These are phyloP conservation scores for Urtica urens DNA, from an alignment of 306 rosid species.

Conservation along the genomic window DNA sequence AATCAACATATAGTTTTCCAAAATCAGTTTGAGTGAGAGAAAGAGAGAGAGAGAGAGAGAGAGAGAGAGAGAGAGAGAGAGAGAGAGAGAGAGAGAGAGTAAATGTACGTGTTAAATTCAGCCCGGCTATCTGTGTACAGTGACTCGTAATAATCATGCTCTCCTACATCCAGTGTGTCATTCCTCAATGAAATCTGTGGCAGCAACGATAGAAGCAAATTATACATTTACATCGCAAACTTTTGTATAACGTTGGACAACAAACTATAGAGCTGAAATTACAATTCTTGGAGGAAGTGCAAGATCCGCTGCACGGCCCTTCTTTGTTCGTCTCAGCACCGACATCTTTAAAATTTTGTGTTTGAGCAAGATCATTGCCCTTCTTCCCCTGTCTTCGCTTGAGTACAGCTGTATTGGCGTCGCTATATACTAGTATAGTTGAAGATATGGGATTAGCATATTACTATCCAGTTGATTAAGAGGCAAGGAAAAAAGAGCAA, in stretches of 20 bases:
- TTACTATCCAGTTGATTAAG: background rate
- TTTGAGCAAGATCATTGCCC: slow-evolving; percentile 77
- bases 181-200: slow-evolving; percentile 62
- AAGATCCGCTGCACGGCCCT: slow-evolving; percentile 88
- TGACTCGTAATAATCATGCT: slow-evolving; percentile 80
- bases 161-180: slow-evolving; percentile 65
- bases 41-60: too few species aligned
- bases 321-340: slow-evolving; percentile 75
- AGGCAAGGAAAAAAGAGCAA: slow-evolving; percentile 8
- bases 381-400: slow-evolving; percentile 19
- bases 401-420: slow-evolving; percentile 46
- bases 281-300: slow-evolving; percentile 95
- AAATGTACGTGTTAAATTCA: slow-evolving; percentile 63
- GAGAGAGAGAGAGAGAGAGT: slow-evolving; percentile 8
- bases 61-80: too few species aligned
- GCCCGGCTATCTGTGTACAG: slow-evolving; percentile 77
- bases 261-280: slow-evolving; percentile 24
- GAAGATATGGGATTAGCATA: slow-evolving; percentile 15
- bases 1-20: too few species aligned
- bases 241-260: background rate
- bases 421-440: slow-evolving; percentile 46
- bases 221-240: background rate
- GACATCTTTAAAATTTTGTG: slow-evolving; percentile 60
- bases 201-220: slow-evolving; percentile 5
- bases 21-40: too few species aligned